phyloP scores from a whole-genome alignment of 805 yeast species.

The Monosporozyma servazzii region DNA sequence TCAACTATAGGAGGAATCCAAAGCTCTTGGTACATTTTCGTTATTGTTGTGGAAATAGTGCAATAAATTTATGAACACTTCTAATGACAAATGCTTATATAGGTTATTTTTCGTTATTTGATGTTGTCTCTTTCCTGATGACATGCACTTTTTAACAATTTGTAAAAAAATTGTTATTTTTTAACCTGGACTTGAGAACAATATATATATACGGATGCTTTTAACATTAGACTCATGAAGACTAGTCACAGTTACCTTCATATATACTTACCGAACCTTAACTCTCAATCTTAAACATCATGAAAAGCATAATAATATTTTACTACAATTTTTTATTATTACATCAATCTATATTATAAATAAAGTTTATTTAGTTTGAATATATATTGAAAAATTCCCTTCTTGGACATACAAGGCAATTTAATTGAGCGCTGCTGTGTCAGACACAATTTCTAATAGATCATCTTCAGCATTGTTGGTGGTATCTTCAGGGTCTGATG shows the following conservation, averaged over 20 bases:
- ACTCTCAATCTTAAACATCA: too few relatives aligned
- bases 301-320: too few relatives aligned
- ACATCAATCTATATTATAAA: background rate
- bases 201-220: too few relatives aligned
- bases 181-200: too few relatives aligned
- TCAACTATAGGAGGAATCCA: background rate
- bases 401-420: background rate
- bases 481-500: background rate
- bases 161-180: too few relatives aligned
- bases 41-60: background rate
- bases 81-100: background rate
- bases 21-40: background rate
- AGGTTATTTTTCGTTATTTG: too few relatives aligned
- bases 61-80: too few relatives aligned
- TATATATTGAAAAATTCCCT: background rate
- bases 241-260: too few relatives aligned
- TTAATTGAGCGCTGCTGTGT: conserved; percentile 2
- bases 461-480: conserved; percentile 11
- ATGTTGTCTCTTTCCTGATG: too few relatives aligned
- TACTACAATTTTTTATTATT: background rate
- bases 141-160: too few relatives aligned
- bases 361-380: background rate
- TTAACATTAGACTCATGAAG: too few relatives aligned
- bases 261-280: too few relatives aligned
- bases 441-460: conserved; percentile 10